These are phyloP conservation scores for Neonectria faginata DNA, from an alignment of 2,329 filamentous ascomycete species.

Conservation along the genomic window DNA sequence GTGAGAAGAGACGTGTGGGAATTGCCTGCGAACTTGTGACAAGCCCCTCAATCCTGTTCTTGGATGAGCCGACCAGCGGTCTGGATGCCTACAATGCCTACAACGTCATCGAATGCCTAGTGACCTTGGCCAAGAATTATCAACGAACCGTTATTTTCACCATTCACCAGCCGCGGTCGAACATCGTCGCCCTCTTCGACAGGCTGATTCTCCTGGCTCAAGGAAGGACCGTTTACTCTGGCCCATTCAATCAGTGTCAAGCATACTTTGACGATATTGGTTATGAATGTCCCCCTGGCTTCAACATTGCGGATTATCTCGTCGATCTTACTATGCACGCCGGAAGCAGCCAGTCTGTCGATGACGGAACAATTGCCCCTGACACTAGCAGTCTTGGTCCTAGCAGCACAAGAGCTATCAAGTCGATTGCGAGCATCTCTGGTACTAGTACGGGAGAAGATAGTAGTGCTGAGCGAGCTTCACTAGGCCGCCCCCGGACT, in stretches of 20 bases:
- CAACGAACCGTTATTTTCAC: constrained; percentile 98
- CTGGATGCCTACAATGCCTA: constrained; percentile 97
- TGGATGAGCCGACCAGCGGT: constrained; percentile 97
- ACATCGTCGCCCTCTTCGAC: constrained; percentile 97
- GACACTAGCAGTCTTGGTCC: constrained; percentile 78
- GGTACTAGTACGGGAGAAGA: constrained; percentile 79
- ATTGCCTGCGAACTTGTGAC: constrained; percentile 99
- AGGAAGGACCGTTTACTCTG: constrained; percentile 92
- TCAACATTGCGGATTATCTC: constrained; percentile 98
- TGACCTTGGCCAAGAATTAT: constrained; percentile 94
- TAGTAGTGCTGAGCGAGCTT: constrained; percentile 69
- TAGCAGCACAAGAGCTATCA: constrained; percentile 88
- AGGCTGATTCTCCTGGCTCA: constrained; percentile 90
- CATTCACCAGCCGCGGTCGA: constrained; percentile 97
- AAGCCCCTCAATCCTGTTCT: constrained; percentile 94
- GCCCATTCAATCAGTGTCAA: constrained; percentile 89
- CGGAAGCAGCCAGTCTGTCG: constrained; percentile 66
- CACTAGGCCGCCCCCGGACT: constrained; percentile 71
- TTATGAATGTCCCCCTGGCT: constrained; percentile 93
- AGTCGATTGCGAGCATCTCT: constrained; percentile 88
- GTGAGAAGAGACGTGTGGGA: constrained; percentile 94
- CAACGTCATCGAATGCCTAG: constrained; percentile 96
- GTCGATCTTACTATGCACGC: constrained; percentile 99
- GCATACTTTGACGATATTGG: constrained; percentile 92
- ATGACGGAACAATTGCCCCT: constrained; percentile 64